Evolutionary conservation across 176 grass and related monocot species (phyloP).

Genomic region (Carex littledalei): DNA sequence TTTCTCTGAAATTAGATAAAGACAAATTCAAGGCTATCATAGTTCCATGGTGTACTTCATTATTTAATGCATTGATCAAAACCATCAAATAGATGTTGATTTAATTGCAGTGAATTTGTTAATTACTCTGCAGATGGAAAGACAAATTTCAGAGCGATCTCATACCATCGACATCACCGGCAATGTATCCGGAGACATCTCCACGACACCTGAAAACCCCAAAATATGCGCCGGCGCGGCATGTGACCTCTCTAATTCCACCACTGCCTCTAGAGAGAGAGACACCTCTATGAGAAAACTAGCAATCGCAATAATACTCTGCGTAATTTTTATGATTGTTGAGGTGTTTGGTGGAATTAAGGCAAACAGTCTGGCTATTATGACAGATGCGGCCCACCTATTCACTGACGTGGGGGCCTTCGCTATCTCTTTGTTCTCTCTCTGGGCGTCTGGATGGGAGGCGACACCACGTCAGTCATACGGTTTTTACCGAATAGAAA

Average conservation of each 20-base stretch:
- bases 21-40: neutral
- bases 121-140: conserved; percentile 27
- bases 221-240: conserved; percentile 26
- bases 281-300: conserved; percentile 30
- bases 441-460: conserved; percentile 43
- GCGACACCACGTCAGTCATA: conserved; percentile 39
- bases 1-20: neutral
- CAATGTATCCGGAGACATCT: neutral
- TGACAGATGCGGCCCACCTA: conserved; percentile 36
- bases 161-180: conserved; percentile 30
- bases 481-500: conserved; percentile 35
- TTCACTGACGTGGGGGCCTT: conserved; percentile 40
- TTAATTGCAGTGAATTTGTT: neutral
- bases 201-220: neutral
- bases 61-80: neutral
- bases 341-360: conserved; percentile 36
- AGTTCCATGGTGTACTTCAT: neutral
- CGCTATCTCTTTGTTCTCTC: conserved; percentile 37
- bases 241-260: conserved; percentile 29
- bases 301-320: conserved; percentile 21
- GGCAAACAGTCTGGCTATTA: conserved; percentile 39
- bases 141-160: conserved; percentile 16
- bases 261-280: conserved; percentile 21
- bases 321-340: conserved; percentile 30
- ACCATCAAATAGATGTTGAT: neutral